Evolutionary conservation across 148 eudicot genomes (phyloP).

Genomic region (Nyssa sinensis): DNA sequence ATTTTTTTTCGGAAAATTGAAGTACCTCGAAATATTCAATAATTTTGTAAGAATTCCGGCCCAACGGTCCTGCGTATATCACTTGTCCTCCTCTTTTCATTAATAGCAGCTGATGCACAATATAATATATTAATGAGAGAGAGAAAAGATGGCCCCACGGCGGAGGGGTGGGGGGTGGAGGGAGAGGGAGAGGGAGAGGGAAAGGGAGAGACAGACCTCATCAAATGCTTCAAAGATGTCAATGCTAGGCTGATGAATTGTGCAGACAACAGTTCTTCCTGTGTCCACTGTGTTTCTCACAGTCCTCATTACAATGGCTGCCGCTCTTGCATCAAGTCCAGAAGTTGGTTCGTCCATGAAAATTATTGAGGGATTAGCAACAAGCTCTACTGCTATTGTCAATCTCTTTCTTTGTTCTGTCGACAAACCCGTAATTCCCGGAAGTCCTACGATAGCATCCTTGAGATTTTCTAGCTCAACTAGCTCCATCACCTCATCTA

Average conservation of each 20-base stretch:
- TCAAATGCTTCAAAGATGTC: conserved; percentile 59
- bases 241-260: conserved; percentile 59
- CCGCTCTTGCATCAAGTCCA: conserved; percentile 58
- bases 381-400: conserved; percentile 59
- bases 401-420: conserved; percentile 55
- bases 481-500: conserved; percentile 46
- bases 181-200: background rate
- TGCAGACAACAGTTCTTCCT: conserved; percentile 41
- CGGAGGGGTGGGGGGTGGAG: no score
- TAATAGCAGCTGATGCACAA: conserved; percentile 24
- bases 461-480: conserved; percentile 47
- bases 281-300: conserved; percentile 43
- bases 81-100: conserved; percentile 43
- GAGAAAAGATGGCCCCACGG: no score
- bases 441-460: conserved; percentile 49
- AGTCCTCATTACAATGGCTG: conserved; percentile 58
- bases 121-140: background rate
- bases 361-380: conserved; percentile 56
- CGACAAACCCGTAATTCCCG: conserved; percentile 45
- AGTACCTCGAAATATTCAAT: conserved; percentile 47
- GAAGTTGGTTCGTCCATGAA: conserved; percentile 64
- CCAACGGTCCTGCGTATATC: conserved; percentile 44
- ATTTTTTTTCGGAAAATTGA: background rate
- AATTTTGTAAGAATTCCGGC: conserved; percentile 36
- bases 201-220: conserved; percentile 11